Base-by-base conservation (phyloP, 106 monocot genomes). In the Triglochin maritima region DNA sequence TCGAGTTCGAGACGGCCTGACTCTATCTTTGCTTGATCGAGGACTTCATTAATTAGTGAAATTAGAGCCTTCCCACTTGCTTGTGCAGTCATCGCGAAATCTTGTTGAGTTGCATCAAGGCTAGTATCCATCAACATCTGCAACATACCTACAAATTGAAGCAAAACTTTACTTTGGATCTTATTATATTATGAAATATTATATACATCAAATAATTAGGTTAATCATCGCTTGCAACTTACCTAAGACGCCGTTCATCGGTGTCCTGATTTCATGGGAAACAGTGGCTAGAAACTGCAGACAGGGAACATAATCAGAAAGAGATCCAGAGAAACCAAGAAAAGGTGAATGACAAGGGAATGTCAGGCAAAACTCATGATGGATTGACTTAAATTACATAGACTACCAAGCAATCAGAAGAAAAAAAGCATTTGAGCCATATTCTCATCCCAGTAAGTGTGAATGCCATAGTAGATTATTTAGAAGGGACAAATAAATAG, bases 241-340 rank as follows among this genome's bases (percentile, higher is more conserved):
- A 93, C 92, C 93, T 84, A 93, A 78, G 54, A 93, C 93, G 57
- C 93, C 93, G 66, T 93, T 93, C 93, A 93, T 93, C 49, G 93
- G 93, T 16, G 93, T 93, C 73, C 93, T 79, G 60, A 93, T 88
- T 72, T 93, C 93, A 80, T 93, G 93, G 6, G 93, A 93, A 68
- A 93, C 93, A 9, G 93, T 93, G 7, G 88, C 93, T 58, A 93
- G 77, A 81, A 94, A 94, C 89, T 93, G 62, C 78, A 85, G 60
- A 50, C 49, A 4, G 74, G 49, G 0, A 5, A 70, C 55, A 55
- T 10, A 52, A 67, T 53, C 3, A 2, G 49, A 13, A 47, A 60
- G 14, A 13, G 7, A 65, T 9, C 17, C 9, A 11, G 6, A 65
- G 10, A 44, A 6, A 29, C 29, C 46, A 4, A 64, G n/a, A 8